Evolutionary conservation across 1,139 yeast species (phyloP).

Genomic region (Waltiozyma sp.): DNA sequence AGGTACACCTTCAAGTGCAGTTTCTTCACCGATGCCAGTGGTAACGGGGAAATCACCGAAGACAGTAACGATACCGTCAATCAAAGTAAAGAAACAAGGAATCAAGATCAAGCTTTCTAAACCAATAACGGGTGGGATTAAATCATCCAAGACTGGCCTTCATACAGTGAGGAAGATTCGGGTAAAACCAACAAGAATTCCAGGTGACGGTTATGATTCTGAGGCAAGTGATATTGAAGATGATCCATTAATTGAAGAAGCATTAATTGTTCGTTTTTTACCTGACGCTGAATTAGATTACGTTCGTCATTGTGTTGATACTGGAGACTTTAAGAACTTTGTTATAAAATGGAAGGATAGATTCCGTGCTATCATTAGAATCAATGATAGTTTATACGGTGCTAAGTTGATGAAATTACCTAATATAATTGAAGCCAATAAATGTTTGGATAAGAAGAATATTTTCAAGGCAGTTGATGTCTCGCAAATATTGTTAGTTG

Average conservation of each 20-base stretch:
- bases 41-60: background rate
- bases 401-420: conserved; percentile 88
- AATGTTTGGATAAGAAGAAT: conserved; percentile 83
- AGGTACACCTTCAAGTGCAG: conserved; percentile 1
- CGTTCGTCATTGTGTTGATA: conserved; percentile 68
- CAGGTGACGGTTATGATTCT: conserved; percentile 94
- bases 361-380: conserved; percentile 57
- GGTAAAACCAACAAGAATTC: conserved; percentile 73
- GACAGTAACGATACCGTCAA: conserved; percentile 2
- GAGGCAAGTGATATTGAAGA: conserved; percentile 96
- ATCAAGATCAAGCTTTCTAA: conserved; percentile 3
- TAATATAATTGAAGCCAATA: conserved; percentile 76
- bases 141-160: background rate
- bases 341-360: conserved; percentile 74
- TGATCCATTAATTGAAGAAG: conserved; percentile 87
- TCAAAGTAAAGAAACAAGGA: conserved; percentile 21
- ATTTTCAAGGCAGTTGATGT: conserved; percentile 80
- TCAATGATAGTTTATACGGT: conserved; percentile 52
- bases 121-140: background rate
- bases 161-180: conserved; percentile 21
- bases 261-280: conserved; percentile 65
- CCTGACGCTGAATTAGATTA: conserved; percentile 73
- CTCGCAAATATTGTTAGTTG: conserved; percentile 73
- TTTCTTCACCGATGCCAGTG: conserved; percentile 1
- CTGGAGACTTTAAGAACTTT: conserved; percentile 68